These are phyloP conservation scores for Cenchrus purpureus DNA, from an alignment of 176 grass and related monocot genomes.

Conservation along the genomic window DNA sequence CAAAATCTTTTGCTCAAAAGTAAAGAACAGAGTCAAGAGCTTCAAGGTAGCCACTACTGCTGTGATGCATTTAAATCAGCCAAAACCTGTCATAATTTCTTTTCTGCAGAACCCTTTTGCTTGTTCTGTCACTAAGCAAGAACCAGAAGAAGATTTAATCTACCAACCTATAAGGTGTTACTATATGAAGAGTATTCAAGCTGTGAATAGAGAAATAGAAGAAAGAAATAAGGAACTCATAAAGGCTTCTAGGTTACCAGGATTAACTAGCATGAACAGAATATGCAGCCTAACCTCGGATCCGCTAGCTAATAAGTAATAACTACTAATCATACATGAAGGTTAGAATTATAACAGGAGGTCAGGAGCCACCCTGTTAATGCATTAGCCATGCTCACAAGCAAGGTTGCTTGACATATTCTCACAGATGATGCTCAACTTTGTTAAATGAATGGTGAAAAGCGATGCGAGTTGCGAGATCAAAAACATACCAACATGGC, in stretches of 20 bases:
- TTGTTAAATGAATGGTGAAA: not conserved
- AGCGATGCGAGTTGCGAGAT: slow-evolving; percentile 2
- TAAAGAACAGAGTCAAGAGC: not conserved
- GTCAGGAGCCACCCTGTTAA: not conserved
- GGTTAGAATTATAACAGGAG: not conserved
- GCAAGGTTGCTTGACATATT: not conserved
- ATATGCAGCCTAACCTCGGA: not conserved
- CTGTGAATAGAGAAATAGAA: not conserved
- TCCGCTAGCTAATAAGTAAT: not conserved
- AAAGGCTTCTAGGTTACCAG: not conserved
- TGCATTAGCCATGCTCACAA: not conserved
- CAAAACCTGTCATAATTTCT: not conserved
- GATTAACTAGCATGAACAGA: not conserved
- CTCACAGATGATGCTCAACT: not conserved
- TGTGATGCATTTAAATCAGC: not conserved
- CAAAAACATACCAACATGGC: slow-evolving; percentile 26
- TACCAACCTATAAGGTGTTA: not conserved
- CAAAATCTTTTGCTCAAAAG: not conserved
- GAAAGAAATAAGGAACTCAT: not conserved
- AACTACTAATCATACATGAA: not conserved
- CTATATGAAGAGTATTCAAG: not conserved
- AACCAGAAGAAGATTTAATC: not conserved
- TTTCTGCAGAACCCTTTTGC: not conserved
- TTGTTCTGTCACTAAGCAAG: not conserved
- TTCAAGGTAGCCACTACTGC: not conserved